A percentile compares a stretch with the other conserved stretches of the same genome.
Conservation (phyloP, 768 basidiomycete genomes). For the Trametes cubensis region DNA sequence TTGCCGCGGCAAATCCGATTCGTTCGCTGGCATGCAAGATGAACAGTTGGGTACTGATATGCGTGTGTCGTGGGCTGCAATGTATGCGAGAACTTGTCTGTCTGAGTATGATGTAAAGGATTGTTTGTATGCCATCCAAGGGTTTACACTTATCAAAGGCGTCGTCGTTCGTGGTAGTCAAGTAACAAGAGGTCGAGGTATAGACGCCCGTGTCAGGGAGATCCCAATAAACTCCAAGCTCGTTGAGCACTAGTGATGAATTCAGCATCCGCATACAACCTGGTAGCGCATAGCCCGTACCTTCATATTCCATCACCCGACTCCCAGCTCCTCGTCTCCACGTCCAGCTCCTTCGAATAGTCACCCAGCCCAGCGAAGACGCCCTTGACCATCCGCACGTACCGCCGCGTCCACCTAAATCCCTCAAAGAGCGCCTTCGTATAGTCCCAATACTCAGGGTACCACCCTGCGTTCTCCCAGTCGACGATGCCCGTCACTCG, state of each 20-base stretch:
- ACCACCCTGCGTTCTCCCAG: conserved; percentile 32
- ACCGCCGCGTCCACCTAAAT: background rate
- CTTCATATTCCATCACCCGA: background rate
- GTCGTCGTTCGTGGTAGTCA: too few species aligned
- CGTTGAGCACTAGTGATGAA: too few species aligned
- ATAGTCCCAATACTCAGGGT: conserved; percentile 32
- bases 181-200: too few species aligned
- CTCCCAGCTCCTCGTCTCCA: background rate
- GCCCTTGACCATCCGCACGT: background rate
- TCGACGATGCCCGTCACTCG: conserved; percentile 27
- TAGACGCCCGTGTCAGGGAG: too few species aligned
- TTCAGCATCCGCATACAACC: too few species aligned
- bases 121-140: too few species aligned
- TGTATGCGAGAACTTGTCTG: too few species aligned
- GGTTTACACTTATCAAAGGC: too few species aligned
- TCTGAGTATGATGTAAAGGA: too few species aligned
- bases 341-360: background rate
- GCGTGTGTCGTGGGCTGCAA: background rate
- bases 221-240: too few species aligned
- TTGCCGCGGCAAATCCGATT: background rate
- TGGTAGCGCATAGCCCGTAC: too few species aligned
- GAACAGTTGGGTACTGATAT: background rate
- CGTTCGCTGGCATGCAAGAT: background rate
- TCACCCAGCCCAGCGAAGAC: background rate
- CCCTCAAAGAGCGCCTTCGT: conserved; percentile 7